Base-by-base conservation (phyloP, 495 filamentous ascomycete species). In the Annulohypoxylon nitens region DNA sequence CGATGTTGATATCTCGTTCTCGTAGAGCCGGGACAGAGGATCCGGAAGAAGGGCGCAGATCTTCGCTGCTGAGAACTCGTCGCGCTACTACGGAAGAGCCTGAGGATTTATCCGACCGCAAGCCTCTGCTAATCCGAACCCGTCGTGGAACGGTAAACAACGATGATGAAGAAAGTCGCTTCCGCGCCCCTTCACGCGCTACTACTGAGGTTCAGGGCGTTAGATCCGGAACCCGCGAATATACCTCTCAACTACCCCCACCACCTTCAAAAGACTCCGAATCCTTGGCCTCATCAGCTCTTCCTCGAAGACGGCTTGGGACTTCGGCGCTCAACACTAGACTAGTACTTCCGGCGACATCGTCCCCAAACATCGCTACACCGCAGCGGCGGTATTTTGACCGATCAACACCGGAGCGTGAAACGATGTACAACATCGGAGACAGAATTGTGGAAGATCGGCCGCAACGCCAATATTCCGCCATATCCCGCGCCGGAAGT, bases 181-280 rank as follows among this genome's bases (percentile, higher is more conserved):
- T 85, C 75, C 84, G 88, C 4, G 82, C 84, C 11, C 87, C 87
- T 0, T 89, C 87, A 2, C 76, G 89, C 11, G 88, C 88, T 0
- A 77, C 80, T n/a, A 90, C 88, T 10, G 88, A 90, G 59, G 79
- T 89, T n/a, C 83, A 83, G 16, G 79, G 77, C 45, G 65, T 72
- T 51, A 76, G 81, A 45, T 60, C 70, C 8, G 48, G 64, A 23
- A 65, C 75, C 14, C 79, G 81, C n/a, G 82, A 84, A 33, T 78
- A 78, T 47, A 61, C 60, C 26, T 51, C 74, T 4, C 79, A 80
- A n/a, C 70, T 71, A 36, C 63, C 74, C 16, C 53, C 81, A 11
- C 73, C 80, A 34, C 71, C 71, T 0, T 59, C 61, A 4, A 75
- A 69, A 65, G 82, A 84, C 18, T 14, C 65, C 3, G 78, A 70